Evolutionary conservation across 345 rosid species (phyloP), one percentile per base, ranked within the genome.

Genomic region (Linum tenue): DNA sequence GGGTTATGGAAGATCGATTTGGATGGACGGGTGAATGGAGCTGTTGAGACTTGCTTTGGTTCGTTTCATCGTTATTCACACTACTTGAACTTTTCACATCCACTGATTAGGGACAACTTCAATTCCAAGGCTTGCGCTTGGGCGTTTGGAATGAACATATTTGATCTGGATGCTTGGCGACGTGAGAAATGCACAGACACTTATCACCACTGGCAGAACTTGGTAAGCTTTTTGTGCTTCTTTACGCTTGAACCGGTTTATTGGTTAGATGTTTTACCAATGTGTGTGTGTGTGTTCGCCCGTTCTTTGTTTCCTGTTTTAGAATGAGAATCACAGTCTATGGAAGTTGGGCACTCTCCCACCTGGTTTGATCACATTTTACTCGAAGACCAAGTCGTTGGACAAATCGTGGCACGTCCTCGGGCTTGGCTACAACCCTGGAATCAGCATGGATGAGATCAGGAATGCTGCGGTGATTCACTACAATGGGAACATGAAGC

Each of bases 401-500:
- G 96, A 89, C 79, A 86, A 85, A 73, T 83, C 95, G 2, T 91
- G 98, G 98, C 98, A 91, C 39, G 90, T 87, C 48, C 89, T 86
- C 36, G 98, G 97, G 43, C 94, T 92, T 43, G 98, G 98, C 35
- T 86, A 90, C 75, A 91, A 92, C 37, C 87, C 96, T 69, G 82
- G 77, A 63, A 79, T 92, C 65, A 85, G 91, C 76, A 85, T 86
- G 90, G 90, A 90, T 59, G 89, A 80, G 68, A 88, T 92, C 65
- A 82, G 70, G 62, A 90, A 83, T 1, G 97, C 97, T 59, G 96
- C 96, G 22, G 92, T 90, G 73, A 83, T 92, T 43, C 98, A 92
- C 73, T 92, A 82, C 80, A 92, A 84, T 67, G 97, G 98, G 53
- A 86, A 92, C 80, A 87, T 88, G 97, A 90, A 92, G 81, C 98